Base-by-base conservation (phyloP, 1,284 basidiomycete species). In the Gymnopus androsaceus region DNA sequence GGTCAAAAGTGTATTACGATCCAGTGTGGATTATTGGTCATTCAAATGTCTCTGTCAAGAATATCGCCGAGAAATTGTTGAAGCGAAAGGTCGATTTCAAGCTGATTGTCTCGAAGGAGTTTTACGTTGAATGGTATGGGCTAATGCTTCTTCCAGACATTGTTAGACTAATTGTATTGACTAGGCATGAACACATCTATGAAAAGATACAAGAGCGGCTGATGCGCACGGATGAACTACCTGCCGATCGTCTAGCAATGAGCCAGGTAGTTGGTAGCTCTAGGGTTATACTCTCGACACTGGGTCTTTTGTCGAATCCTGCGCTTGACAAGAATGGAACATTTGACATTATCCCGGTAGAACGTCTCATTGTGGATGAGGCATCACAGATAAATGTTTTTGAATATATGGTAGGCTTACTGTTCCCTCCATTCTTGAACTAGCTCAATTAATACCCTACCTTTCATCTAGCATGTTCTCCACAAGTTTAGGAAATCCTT, bases 111-210 rank as follows among this genome's bases (percentile, higher is more conserved):
- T 78, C 79, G 1, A 73, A 75, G 46, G 80, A 81, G 19, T 82
- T 81, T 55, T 72, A 77, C 55, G 62, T 69, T 9, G 79, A 76
- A 64, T 80, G 79, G 79, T 79, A 64, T 25, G 71, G 59, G 7
- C 6, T 30, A n/a, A 40, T 21, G 8, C 7, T 51, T 14, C 33
- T 11, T n/a, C 38, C 47, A 30, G 41, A 33, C 38, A 3, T 21
- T 19, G 8, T 37, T 27, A 53, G 5, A 17, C 15, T n/a, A n/a
- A 6, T 50, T 31, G 45, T 25, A 28, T 38, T 52, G n/a, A 50
- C 17, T 21, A 81, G 79, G 78, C 77, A 81, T 52, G 78, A 81
- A 58, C 72, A 79, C 47, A 63, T 80, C 4, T 81, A 81, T 58
- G 58, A 63, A 2, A 51, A 63, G 5, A 67, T 79, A 5, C 45